Evolutionary conservation across 169 alveolate genomes (phyloP).

Genomic region (Cryptosporidium sp.): DNA sequence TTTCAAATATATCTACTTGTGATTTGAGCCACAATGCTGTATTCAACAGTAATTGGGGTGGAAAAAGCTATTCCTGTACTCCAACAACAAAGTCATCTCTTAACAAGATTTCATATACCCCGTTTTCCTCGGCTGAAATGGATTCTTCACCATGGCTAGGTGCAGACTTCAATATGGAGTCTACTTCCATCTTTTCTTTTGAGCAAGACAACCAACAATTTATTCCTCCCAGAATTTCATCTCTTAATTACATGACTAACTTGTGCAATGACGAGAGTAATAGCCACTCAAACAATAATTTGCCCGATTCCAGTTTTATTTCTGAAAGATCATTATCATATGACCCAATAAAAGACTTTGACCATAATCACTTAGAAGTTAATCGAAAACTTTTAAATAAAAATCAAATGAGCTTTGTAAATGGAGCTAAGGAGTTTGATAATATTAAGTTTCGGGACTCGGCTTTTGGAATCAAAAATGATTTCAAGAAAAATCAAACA

Average conservation of each 20-base stretch:
- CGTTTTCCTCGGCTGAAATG: slow-evolving; percentile 41
- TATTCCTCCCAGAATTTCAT: slow-evolving; percentile 43
- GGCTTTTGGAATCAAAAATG: neutral
- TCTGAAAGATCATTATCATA: neutral
- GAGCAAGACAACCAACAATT: slow-evolving; percentile 19
- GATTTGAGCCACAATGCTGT: slow-evolving; percentile 17
- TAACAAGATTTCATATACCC: slow-evolving; percentile 37
- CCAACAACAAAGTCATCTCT: slow-evolving; percentile 49
- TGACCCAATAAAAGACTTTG: neutral
- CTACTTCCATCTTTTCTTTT: slow-evolving; percentile 30
- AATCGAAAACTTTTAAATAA: neutral
- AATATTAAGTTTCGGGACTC: neutral
- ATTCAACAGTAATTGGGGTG: neutral
- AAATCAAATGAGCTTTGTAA: neutral
- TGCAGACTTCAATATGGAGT: neutral
- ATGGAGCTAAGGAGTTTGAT: neutral
- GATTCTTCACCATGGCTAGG: slow-evolving; percentile 67
- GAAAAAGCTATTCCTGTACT: slow-evolving; percentile 26
- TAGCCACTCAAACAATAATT: neutral
- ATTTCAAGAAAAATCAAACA: neutral
- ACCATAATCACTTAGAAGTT: neutral
- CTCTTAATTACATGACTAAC: slow-evolving; percentile 15
- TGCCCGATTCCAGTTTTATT: neutral
- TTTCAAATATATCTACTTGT: slow-evolving; percentile 27
- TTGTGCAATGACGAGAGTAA: neutral